Percentiles rank a stretch among this genome's conserved stretches.
phyloP scores from a whole-genome alignment of 345 rosid genomes.

The Salix viminalis region DNA sequence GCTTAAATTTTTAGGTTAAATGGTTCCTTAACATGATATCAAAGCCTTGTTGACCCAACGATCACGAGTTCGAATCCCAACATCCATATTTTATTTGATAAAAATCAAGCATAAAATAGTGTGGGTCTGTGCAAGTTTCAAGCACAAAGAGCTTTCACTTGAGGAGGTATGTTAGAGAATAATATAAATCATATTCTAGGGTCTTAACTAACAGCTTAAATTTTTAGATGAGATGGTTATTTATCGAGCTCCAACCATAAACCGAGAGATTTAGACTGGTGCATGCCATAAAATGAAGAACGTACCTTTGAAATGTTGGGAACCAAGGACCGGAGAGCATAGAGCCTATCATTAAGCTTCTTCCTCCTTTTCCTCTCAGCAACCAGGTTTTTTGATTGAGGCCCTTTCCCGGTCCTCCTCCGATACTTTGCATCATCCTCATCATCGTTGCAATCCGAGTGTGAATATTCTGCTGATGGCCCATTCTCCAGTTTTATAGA shows the following conservation, averaged over 20 bases:
- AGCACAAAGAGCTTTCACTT: rapidly evolving
- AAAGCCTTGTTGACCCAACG: rapidly evolving
- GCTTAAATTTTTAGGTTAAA: rapidly evolving
- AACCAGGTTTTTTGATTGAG: slow-evolving; percentile 68
- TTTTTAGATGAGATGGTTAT: too few species aligned
- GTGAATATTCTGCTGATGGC: slow-evolving; percentile 41
- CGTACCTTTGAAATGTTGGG: slow-evolving; percentile 75
- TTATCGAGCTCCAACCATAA: background rate
- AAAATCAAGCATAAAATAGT: too few species aligned
- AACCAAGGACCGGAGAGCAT: slow-evolving; percentile 70
- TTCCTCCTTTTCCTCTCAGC: slow-evolving; percentile 93
- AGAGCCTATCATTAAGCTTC: slow-evolving; percentile 86
- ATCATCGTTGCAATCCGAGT: slow-evolving; percentile 75
- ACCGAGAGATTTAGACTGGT: background rate
- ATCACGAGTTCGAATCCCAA: too few species aligned
- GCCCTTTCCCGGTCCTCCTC: slow-evolving; percentile 46
- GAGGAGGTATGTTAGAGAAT: too few species aligned
- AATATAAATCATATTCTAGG: too few species aligned
- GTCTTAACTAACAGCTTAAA: too few species aligned
- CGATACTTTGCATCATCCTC: slow-evolving; percentile 50
- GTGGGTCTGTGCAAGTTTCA: rapidly evolving
- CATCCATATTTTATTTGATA: too few species aligned
- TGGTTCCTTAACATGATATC: too few species aligned
- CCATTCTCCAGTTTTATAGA: slow-evolving; percentile 44
- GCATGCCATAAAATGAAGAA: too few species aligned